Evolutionary conservation across 1,139 yeast species (phyloP).

Genomic region (Arxiozyma heterogenica): DNA sequence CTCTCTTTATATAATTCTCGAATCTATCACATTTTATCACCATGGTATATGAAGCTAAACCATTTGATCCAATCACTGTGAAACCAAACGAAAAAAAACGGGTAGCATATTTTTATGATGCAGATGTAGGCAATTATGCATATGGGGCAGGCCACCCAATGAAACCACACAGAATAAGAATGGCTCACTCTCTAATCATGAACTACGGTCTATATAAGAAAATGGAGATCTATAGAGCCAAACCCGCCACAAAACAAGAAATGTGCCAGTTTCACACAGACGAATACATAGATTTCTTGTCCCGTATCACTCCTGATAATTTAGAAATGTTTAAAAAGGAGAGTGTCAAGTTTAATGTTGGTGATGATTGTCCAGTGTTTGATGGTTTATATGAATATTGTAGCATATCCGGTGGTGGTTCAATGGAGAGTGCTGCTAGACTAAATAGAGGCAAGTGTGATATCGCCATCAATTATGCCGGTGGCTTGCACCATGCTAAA

Average conservation of each 20-base stretch:
- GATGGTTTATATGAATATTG: slow-evolving; percentile 95
- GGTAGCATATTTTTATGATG: slow-evolving; percentile 59
- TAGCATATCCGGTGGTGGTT: slow-evolving; percentile 91
- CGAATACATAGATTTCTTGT: slow-evolving; percentile 88
- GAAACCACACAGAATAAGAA: slow-evolving; percentile 97
- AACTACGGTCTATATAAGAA: slow-evolving; percentile 92
- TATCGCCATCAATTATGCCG: slow-evolving; percentile 93
- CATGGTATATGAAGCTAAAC: slow-evolving; percentile 39
- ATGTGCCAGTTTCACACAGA: slow-evolving; percentile 99
- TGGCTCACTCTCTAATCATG: slow-evolving; percentile 96
- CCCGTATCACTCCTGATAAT: slow-evolving; percentile 91
- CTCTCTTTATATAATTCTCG: too few species aligned
- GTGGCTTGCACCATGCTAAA: slow-evolving; percentile 95
- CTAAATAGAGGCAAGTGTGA: slow-evolving; percentile 89
- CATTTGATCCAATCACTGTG: slow-evolving; percentile 52
- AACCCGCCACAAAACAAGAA: slow-evolving; percentile 96
- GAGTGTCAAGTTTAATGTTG: slow-evolving; percentile 89
- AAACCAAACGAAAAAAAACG: slow-evolving; percentile 50
- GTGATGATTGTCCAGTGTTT: slow-evolving; percentile 95
- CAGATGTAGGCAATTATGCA: slow-evolving; percentile 95
- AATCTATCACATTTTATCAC: background rate
- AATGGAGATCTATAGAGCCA: slow-evolving; percentile 94
- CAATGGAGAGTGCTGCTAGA: slow-evolving; percentile 95
- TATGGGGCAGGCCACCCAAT: slow-evolving; percentile 98
- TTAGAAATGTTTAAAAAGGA: slow-evolving; percentile 86